Evolutionary conservation across 192 early-diverging fungal genomes (phyloP).

Genomic region (Diversispora epigaea): DNA sequence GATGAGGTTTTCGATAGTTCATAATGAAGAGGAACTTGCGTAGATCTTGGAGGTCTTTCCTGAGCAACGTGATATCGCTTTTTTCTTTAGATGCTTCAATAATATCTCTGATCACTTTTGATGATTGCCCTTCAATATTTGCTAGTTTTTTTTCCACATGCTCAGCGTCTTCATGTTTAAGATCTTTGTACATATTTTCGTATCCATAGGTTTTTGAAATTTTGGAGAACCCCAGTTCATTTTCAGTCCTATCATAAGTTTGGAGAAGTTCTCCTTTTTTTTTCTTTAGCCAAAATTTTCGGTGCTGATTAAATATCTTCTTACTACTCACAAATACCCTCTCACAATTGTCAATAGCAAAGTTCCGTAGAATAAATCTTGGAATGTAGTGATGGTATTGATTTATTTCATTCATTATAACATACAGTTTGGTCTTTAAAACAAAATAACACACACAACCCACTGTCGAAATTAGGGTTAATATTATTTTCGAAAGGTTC

Average conservation of each 20-base stretch:
- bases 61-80: constrained; percentile 6
- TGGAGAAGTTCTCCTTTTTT: constrained; percentile 29
- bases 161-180: constrained; percentile 34
- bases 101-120: constrained; percentile 31
- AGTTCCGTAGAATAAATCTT: constrained; percentile 35
- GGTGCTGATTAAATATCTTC: not conserved
- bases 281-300: not conserved
- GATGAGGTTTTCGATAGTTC: constrained; percentile 35
- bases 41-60: constrained; percentile 30
- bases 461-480: too few relatives aligned
- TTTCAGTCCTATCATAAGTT: constrained; percentile 24
- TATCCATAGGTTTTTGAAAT: constrained; percentile 31
- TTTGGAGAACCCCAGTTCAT: constrained; percentile 6
- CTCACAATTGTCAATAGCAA: constrained; percentile 32
- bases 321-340: constrained; percentile 8
- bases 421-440: too few relatives aligned
- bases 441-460: too few relatives aligned
- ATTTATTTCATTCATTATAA: not conserved
- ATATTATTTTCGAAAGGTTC: too few relatives aligned
- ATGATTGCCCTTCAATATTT: constrained; percentile 27
- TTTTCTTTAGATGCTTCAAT: constrained; percentile 13
- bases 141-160: constrained; percentile 35
- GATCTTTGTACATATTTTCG: constrained; percentile 32
- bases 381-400: constrained; percentile 44
- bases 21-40: constrained; percentile 41